Evolutionary conservation across 441 rosid genomes (phyloP), one percentile per base, ranked within the genome.

Genomic region (Metrosideros polymorpha): DNA sequence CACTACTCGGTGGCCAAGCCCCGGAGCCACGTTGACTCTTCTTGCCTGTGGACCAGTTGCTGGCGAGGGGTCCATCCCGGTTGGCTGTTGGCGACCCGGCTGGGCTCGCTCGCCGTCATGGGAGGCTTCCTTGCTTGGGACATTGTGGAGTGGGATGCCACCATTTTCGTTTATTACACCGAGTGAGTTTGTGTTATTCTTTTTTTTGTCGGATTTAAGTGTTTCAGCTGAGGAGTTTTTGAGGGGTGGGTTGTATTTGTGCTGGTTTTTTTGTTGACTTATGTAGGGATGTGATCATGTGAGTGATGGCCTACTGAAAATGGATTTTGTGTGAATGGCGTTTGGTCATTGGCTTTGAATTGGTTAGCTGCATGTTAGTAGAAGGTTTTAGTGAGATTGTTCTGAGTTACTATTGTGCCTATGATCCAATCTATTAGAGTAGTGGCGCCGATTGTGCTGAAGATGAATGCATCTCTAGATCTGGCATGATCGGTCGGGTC

Each of bases 41-140:
- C 91, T 88, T 94, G 88, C 89, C 89, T 95, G 42, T 94, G 99
- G 99, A 90, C 91, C 86, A 93, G 94, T 85, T 96, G 98, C 88
- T 97, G 99, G 98, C 92, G 87, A 86, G 91, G 92, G 79, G 35
- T 97, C 86, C 96, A 94, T 86, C 99, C 99, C 1, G 94, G 92
- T 1, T 95, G 98, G 95, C 94, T 97, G 32, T 86, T 96, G 51
- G 79, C 89, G 17, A 92, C 94, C 50, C 97, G 99, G 22, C 89
- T 92, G 83, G 84, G 82, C 49, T 94, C 99, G 19, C 91, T 95
- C 83, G 86, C 88, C 6, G 85, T 85, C 85, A 86, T 97, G 96
- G 91, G 92, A 54, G 94, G 91, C 43, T 90, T 95, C 88, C 85
- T 95, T 75, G 75, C 88, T 25, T 92, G 95, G 99, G 99, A 97